These are phyloP conservation scores for Bolboschoenoplectus hybrid DNA, from an alignment of 202 grass and related monocot genomes.

Conservation along the genomic window DNA sequence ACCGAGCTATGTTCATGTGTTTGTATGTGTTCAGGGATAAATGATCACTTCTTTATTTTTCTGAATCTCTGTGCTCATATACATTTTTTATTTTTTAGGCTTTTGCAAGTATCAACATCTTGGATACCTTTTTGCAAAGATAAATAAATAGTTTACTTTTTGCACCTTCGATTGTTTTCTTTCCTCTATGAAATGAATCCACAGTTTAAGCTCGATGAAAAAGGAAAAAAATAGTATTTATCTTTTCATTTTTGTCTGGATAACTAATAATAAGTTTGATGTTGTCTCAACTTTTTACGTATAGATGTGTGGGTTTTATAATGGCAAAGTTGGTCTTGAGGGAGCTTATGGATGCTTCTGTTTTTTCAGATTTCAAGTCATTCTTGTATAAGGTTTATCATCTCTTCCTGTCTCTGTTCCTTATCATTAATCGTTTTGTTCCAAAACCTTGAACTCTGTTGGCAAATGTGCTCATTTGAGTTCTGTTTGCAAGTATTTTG, in stretches of 20 bases:
- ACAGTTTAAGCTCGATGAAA: background rate
- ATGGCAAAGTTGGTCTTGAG: conserved; percentile 87
- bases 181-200: too few species aligned
- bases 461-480: background rate
- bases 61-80: background rate
- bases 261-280: conserved; percentile 23
- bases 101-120: background rate
- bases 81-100: background rate
- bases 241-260: conserved; percentile 26
- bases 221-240: background rate
- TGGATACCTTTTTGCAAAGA: background rate
- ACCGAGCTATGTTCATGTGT: background rate
- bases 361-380: conserved; percentile 84
- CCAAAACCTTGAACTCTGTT: conserved; percentile 13
- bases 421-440: background rate
- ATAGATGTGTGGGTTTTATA: conserved; percentile 91
- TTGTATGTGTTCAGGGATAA: background rate
- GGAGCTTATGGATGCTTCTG: conserved; percentile 84
- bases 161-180: too few species aligned
- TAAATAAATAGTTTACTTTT: conserved; percentile 15
- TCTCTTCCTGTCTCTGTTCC: background rate
- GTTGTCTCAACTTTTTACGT: conserved; percentile 33
- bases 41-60: conserved; percentile 4
- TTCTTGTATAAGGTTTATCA: conserved; percentile 82
- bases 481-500: background rate